Evolutionary conservation across 257 asterid genomes (phyloP).

Genomic region (Gynochthodes officinalis): DNA sequence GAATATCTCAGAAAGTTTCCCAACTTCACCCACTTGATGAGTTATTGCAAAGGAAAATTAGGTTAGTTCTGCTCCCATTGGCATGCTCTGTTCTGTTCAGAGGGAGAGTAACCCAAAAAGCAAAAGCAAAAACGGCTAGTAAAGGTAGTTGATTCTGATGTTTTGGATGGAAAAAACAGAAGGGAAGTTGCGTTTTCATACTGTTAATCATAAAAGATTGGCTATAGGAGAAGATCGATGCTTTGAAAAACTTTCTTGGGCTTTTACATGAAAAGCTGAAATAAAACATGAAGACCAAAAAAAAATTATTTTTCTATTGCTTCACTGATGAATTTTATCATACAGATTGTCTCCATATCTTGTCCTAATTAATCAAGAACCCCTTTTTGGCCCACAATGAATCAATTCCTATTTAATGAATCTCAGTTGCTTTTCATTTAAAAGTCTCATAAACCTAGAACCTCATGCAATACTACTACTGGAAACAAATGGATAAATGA

Average conservation of each 20-base stretch:
- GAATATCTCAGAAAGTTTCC: slow-evolving; percentile 40
- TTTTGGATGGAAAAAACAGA: slow-evolving; percentile 2
- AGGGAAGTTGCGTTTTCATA: not conserved
- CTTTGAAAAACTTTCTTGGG: slow-evolving; percentile 4
- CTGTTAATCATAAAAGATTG: not conserved
- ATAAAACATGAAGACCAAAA: not conserved
- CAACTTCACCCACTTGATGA: slow-evolving; percentile 40
- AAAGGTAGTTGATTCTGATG: not conserved
- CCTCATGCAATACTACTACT: no score
- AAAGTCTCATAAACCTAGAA: no score
- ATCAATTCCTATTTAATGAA: no score
- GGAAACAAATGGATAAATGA: no score
- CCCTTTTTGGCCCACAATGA: no score
- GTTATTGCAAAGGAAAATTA: not conserved
- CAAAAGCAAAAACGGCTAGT: not conserved
- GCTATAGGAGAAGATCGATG: not conserved
- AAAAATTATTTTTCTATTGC: not conserved
- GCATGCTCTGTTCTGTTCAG: not conserved
- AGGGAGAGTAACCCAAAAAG: not conserved
- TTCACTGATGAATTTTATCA: not conserved
- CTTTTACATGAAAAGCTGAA: slow-evolving; percentile 2
- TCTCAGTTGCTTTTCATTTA: no score
- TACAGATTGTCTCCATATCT: no score
- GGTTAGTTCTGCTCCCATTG: not conserved
- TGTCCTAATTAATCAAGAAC: no score